phyloP scores from a whole-genome alignment of 1,284 basidiomycete species.

The Naganishia cerealis region DNA sequence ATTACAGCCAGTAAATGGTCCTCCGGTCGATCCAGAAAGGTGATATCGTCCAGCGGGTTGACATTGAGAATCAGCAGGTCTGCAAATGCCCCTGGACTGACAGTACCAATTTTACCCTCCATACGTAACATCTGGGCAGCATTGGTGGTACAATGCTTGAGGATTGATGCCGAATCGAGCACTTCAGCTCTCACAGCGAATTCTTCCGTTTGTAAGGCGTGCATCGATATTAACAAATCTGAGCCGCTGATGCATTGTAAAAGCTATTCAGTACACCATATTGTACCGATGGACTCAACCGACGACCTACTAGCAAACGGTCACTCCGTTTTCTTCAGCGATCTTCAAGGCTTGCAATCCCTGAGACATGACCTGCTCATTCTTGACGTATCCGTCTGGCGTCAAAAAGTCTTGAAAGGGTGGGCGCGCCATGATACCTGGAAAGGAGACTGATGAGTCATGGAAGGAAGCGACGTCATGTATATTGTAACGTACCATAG shows the following conservation, averaged over 20 bases:
- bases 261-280: conserved; percentile 17
- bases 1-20: conserved; percentile 52
- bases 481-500: conserved; percentile 43
- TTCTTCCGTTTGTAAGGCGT: conserved; percentile 54
- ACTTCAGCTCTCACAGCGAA: conserved; percentile 56
- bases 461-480: neutral
- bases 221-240: conserved; percentile 55
- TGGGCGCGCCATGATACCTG: conserved; percentile 54
- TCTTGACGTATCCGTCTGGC: conserved; percentile 55
- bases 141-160: conserved; percentile 58
- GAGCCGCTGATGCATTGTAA: conserved; percentile 43
- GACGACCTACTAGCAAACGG: conserved; percentile 15
- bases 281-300: neutral
- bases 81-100: conserved; percentile 53
- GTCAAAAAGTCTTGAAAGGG: conserved; percentile 57
- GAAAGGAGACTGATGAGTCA: neutral
- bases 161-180: conserved; percentile 51
- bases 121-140: conserved; percentile 54
- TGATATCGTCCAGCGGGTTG: conserved; percentile 58
- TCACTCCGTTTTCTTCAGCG: conserved; percentile 28
- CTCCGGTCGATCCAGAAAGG: conserved; percentile 56
- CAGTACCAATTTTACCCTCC: conserved; percentile 53
- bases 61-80: conserved; percentile 57
- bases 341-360: conserved; percentile 30
- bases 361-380: conserved; percentile 56